Conservation (phyloP, 768 basidiomycete genomes). For the Suillus subaureus region DNA sequence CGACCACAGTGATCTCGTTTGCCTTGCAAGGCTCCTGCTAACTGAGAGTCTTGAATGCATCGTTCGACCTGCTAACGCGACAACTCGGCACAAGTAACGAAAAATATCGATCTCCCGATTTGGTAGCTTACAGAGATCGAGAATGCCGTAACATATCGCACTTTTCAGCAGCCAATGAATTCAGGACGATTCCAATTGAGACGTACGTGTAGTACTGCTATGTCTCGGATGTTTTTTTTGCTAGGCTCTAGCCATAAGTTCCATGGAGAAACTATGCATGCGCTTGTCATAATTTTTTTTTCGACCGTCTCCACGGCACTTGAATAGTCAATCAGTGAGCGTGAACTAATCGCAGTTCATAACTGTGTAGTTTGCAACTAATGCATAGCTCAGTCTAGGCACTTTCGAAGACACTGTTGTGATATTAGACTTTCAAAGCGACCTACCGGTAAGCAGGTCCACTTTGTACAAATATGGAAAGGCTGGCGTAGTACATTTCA, state of each 20-base stretch:
- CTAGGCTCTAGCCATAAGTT: not conserved
- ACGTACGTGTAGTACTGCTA: not conserved
- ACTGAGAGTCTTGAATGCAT: slow-evolving; percentile 26
- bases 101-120: slow-evolving; percentile 1
- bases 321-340: slow-evolving; percentile 7
- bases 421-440: slow-evolving; percentile 28
- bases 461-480: slow-evolving; percentile 39
- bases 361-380: not conserved
- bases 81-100: slow-evolving; percentile 7
- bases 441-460: slow-evolving; percentile 44
- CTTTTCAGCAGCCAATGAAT: not conserved
- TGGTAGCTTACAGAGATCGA: not conserved
- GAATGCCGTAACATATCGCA: slow-evolving; percentile 7
- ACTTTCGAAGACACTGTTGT: slow-evolving; percentile 11
- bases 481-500: slow-evolving; percentile 13
- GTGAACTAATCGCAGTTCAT: not conserved
- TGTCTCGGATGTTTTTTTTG: slow-evolving; percentile 4
- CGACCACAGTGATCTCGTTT: slow-evolving; percentile 40
- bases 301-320: slow-evolving; percentile 12
- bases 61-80: slow-evolving; percentile 3
- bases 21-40: slow-evolving; percentile 16
- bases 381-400: not conserved
- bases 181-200: not conserved
- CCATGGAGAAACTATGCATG: slow-evolving; percentile 9
- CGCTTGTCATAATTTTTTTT: not conserved